phyloP scores from a whole-genome alignment of 495 filamentous ascomycete genomes.

The Extremus antarcticus region DNA sequence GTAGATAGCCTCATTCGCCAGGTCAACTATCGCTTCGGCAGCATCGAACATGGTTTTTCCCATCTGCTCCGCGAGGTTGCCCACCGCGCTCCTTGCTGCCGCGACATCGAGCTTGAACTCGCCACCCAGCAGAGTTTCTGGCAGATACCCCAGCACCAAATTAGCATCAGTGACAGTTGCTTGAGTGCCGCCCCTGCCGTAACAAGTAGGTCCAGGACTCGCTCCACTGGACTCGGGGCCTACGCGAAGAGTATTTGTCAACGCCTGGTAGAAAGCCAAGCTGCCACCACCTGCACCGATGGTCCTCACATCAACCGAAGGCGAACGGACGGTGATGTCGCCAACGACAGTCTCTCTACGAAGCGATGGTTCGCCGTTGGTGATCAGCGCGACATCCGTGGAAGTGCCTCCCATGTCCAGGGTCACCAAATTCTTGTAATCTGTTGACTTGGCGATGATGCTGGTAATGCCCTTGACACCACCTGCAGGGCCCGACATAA shows the following conservation, averaged over 20 bases:
- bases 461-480: conserved; percentile 39
- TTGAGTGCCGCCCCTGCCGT: conserved; percentile 34
- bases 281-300: conserved; percentile 43
- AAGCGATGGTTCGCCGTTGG: conserved; percentile 36
- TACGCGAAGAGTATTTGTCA: conserved; percentile 39
- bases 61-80: conserved; percentile 36
- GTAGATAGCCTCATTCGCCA: conserved; percentile 44
- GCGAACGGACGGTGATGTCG: conserved; percentile 37
- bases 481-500: conserved; percentile 42
- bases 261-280: conserved; percentile 35
- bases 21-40: conserved; percentile 39
- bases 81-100: conserved; percentile 31
- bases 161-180: conserved; percentile 44
- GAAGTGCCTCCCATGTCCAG: conserved; percentile 44
- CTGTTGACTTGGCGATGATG: conserved; percentile 35
- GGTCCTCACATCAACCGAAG: conserved; percentile 40
- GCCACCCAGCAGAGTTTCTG: conserved; percentile 36
- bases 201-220: conserved; percentile 38
- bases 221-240: conserved; percentile 34
- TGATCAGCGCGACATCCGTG: conserved; percentile 40
- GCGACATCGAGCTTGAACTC: conserved; percentile 35
- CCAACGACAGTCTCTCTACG: conserved; percentile 39
- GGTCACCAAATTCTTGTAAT: conserved; percentile 41
- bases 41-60: conserved; percentile 33
- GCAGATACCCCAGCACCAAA: conserved; percentile 39